Conservation (phyloP, 176 grass and related monocot genomes). For the Bromus sterilis region DNA sequence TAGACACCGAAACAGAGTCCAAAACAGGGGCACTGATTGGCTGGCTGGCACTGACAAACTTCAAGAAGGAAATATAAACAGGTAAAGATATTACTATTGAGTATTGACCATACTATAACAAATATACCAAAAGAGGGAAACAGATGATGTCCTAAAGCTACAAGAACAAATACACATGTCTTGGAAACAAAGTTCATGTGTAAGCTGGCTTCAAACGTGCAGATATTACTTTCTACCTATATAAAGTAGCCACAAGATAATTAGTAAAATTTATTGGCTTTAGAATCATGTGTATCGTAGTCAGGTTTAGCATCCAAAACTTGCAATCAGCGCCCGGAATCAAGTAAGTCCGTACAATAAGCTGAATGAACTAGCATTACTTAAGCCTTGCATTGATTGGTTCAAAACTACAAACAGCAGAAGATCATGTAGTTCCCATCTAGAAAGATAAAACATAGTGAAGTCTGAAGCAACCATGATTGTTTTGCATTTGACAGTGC, state of each 20-base stretch:
- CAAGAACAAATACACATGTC: conserved; percentile 50
- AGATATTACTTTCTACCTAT: neutral
- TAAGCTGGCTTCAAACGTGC: conserved; percentile 11
- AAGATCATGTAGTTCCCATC: neutral
- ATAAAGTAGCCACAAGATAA: conserved; percentile 8
- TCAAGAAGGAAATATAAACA: conserved; percentile 19
- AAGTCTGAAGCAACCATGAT: neutral
- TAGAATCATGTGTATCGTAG: conserved; percentile 41
- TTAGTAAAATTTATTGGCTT: conserved; percentile 35
- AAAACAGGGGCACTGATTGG: conserved; percentile 79
- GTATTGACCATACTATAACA: conserved; percentile 9
- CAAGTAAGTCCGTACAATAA: neutral
- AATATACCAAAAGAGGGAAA: conserved; percentile 58
- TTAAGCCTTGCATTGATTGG: no score
- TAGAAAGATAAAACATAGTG: neutral
- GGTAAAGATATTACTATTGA: neutral
- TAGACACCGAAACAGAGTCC: conserved; percentile 72
- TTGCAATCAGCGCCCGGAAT: conserved; percentile 59
- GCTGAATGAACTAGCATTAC: neutral
- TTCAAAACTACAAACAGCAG: no score
- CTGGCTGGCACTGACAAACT: conserved; percentile 77
- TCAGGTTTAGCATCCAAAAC: conserved; percentile 57
- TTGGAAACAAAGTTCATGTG: conserved; percentile 27
- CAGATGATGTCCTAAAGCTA: conserved; percentile 50
- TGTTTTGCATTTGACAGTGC: neutral